Base-by-base conservation (phyloP, 345 rosid species). In the Firmiana major region DNA sequence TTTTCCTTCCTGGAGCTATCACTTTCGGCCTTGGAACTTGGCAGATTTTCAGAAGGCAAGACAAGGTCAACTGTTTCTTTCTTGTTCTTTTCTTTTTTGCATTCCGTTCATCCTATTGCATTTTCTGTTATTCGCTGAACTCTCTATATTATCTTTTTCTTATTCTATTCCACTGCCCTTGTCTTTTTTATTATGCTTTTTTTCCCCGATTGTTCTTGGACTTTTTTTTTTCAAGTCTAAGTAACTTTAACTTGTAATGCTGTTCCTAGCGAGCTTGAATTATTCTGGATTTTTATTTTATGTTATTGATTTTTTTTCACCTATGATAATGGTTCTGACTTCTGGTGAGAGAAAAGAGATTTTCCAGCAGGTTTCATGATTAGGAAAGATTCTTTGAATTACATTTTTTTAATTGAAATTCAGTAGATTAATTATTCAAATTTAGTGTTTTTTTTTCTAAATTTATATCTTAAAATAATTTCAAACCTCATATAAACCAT, bases 21-120 rank as follows among this genome's bases (percentile, higher is more conserved):
- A 83, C 95, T 64, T 96, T 96, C 75, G 98, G 98, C 43, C 99
- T 96, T 62, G 99, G 99, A 13, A 90, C 97, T 81, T 96, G 99
- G 99, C 99, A 96, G 86, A 86, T 96, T 65, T 75, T 92, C 71
- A 88, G 99, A 86, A 87, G 99, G 75, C 92, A 88, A 70, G 99
- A 96, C 75, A 96, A 96, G 95, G 98, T 96, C 22, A 67, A 10
- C 4, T 58, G 42, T 73, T 49, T 11, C 24, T 73, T 49, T 11
- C 24, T n/a, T n/a, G 28, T 22, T 38, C 42, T 6, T 40, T 40
- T 40, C 42, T 6, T 40, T 36, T 40, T 40, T 40, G 6, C 42
- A 40, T 40, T 40, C 42, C 42, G 0, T 40, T 40, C 42, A 40
- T 40, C 42, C 42, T 40, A 7, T 40, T 40, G 7, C 42, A 40